A percentile compares a stretch with the other conserved stretches of the same genome.
Conservation (phyloP, 371 early-diverging fungal genomes). For the Ordospora pajunii region DNA sequence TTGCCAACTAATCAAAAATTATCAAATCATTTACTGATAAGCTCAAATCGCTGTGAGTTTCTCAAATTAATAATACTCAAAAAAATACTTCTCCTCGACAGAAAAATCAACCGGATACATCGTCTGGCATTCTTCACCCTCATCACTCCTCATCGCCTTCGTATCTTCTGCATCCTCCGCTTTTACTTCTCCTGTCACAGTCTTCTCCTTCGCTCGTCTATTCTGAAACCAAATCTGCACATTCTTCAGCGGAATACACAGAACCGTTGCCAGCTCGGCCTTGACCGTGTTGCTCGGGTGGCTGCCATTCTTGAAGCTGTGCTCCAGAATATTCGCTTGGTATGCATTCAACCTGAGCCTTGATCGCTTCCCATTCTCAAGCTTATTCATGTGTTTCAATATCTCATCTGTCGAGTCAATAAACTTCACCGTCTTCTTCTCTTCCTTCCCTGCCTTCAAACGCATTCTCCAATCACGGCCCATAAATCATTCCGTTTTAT, state of each 20-base stretch:
- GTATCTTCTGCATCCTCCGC: neutral
- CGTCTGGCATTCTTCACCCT: neutral
- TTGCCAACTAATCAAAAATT: too few species aligned
- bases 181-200: neutral
- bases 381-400: neutral
- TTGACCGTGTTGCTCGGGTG: constrained; percentile 26
- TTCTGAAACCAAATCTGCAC: constrained; percentile 61
- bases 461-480: neutral
- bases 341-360: constrained; percentile 12
- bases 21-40: too few species aligned
- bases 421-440: constrained; percentile 17
- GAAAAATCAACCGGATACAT: neutral
- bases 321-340: constrained; percentile 31
- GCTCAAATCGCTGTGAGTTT: too few species aligned
- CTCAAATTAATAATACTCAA: neutral
- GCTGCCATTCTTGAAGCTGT: constrained; percentile 7
- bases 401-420: constrained; percentile 36
- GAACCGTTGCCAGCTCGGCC: neutral
- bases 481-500: too few species aligned
- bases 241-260: constrained; percentile 47
- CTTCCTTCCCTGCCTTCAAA: neutral
- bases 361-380: neutral
- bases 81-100: neutral
- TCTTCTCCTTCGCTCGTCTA: constrained; percentile 56
- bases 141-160: neutral